A percentile compares a stretch with the other conserved stretches of the same genome.
Evolutionary conservation across 208 protist species (phyloP).

Genomic region (Sergeia podlipaevii): DNA sequence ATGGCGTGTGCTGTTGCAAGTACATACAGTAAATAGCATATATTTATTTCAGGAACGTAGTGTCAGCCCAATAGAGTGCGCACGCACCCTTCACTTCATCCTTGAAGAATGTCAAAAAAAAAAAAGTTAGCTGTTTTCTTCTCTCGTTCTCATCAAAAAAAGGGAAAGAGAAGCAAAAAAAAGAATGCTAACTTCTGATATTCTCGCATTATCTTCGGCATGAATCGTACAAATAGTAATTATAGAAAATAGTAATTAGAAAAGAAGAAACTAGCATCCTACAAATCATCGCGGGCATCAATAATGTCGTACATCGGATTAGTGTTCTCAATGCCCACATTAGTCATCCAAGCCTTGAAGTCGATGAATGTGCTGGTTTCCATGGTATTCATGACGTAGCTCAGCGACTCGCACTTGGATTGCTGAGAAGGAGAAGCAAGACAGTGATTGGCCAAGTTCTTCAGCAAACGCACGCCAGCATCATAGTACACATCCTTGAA

Average conservation of each 20-base stretch:
- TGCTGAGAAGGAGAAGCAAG: constrained; percentile 52
- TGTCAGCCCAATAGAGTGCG: too few relatives aligned
- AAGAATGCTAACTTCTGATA: too few relatives aligned
- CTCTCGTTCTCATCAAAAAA: neutral
- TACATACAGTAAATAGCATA: too few relatives aligned
- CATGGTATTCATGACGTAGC: constrained; percentile 38
- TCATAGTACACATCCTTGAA: constrained; percentile 83
- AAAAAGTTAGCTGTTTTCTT: neutral
- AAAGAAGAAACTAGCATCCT: constrained; percentile 4
- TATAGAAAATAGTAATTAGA: neutral
- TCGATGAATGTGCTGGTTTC: constrained; percentile 31
- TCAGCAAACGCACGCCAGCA: constrained; percentile 53
- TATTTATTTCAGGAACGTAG: too few relatives aligned
- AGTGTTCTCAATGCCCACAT: constrained; percentile 90
- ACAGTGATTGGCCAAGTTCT: constrained; percentile 52
- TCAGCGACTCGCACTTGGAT: constrained; percentile 44
- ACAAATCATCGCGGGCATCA: constrained; percentile 60
- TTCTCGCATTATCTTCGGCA: too few relatives aligned
- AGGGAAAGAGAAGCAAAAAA: too few relatives aligned
- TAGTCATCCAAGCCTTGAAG: constrained; percentile 76
- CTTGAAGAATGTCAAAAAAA: neutral
- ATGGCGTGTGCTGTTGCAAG: too few relatives aligned
- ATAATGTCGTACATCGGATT: constrained; percentile 91
- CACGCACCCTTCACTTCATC: too few relatives aligned
- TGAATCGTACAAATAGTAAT: too few relatives aligned